phyloP scores from a whole-genome alignment of 169 alveolate genomes.

The Eimeria necatrix region DNA sequence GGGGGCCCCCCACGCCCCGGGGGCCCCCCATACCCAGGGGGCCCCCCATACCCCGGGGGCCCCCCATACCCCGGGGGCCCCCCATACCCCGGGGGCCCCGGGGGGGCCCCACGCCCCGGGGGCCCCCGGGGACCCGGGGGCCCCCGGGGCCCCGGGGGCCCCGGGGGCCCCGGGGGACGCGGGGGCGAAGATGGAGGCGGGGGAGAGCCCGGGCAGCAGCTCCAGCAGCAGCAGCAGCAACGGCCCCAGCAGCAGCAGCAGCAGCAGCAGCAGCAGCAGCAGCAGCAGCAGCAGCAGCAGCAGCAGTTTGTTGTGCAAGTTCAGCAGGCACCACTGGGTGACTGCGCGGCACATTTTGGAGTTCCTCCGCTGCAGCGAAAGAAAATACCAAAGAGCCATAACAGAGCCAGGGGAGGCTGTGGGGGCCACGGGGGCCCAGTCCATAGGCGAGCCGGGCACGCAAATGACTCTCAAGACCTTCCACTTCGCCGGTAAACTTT shows the following conservation, averaged over 20 bases:
- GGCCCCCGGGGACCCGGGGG: too few relatives aligned
- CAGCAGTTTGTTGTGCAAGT: not conserved
- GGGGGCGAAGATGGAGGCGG: not conserved
- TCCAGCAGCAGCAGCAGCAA: too few relatives aligned
- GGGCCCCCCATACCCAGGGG: too few relatives aligned
- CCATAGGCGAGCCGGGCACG: constrained; percentile 99
- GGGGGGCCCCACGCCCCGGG: not conserved
- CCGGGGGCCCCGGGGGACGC: not conserved
- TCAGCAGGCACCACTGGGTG: constrained; percentile 76
- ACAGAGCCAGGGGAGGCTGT: constrained; percentile 99
- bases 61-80: too few relatives aligned
- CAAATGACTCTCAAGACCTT: constrained; percentile 99
- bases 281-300: too few relatives aligned
- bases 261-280: too few relatives aligned
- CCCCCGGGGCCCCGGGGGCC: not conserved
- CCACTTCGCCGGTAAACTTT: constrained; percentile 96
- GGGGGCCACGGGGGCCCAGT: constrained; percentile 99
- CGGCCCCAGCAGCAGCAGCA: too few relatives aligned
- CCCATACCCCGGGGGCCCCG: too few relatives aligned
- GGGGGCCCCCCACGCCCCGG: too few relatives aligned
- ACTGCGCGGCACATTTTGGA: constrained; percentile 74
- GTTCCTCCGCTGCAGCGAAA: constrained; percentile 89
- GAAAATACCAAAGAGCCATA: constrained; percentile 94
- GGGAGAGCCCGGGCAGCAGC: too few relatives aligned
- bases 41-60: too few relatives aligned